phyloP scores from a whole-genome alignment of 2,329 filamentous ascomycete genomes.

The Fusarium protoensiforme region DNA sequence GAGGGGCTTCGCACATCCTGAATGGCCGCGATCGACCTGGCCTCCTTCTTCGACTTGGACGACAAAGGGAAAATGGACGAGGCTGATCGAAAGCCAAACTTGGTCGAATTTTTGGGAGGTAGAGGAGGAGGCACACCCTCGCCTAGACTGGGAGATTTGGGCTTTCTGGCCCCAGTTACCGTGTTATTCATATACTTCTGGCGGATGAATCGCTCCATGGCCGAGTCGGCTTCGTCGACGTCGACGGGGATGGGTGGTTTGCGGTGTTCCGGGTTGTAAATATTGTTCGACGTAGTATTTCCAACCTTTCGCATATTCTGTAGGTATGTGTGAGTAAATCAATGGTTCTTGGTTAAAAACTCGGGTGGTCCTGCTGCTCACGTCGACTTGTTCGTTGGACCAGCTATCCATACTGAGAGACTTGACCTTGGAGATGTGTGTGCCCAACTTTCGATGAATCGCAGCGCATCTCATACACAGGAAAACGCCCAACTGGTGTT shows the following conservation, averaged over 20 bases:
- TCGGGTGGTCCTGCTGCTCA: constrained; percentile 56
- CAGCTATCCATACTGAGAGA: constrained; percentile 98
- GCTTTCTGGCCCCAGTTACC: constrained; percentile 51
- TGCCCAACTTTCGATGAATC: constrained; percentile 95
- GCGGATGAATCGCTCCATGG: constrained; percentile 94
- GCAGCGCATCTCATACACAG: constrained; percentile 97
- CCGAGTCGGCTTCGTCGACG: constrained; percentile 89
- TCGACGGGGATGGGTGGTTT: constrained; percentile 89
- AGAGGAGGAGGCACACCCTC: constrained; percentile 69
- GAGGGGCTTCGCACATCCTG: constrained; percentile 46
- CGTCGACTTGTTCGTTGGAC: constrained; percentile 95
- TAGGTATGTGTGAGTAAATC: constrained; percentile 28
- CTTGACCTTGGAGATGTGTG: constrained; percentile 98
- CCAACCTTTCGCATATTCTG: constrained; percentile 96
- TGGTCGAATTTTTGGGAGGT: constrained; percentile 72
- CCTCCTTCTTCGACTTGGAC: constrained; percentile 69
- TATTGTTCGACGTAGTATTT: constrained; percentile 85
- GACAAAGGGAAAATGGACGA: constrained; percentile 76
- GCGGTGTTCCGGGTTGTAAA: constrained; percentile 87
- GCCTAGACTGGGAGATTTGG: constrained; percentile 54
- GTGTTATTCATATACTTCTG: constrained; percentile 85
- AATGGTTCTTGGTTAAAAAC: neutral
- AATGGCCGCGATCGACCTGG: constrained; percentile 45
- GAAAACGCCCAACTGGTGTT: constrained; percentile 84
- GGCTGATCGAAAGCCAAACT: constrained; percentile 67